Evolutionary conservation across 441 rosid species (phyloP).

Genomic region (Gossypium davidsonii): DNA sequence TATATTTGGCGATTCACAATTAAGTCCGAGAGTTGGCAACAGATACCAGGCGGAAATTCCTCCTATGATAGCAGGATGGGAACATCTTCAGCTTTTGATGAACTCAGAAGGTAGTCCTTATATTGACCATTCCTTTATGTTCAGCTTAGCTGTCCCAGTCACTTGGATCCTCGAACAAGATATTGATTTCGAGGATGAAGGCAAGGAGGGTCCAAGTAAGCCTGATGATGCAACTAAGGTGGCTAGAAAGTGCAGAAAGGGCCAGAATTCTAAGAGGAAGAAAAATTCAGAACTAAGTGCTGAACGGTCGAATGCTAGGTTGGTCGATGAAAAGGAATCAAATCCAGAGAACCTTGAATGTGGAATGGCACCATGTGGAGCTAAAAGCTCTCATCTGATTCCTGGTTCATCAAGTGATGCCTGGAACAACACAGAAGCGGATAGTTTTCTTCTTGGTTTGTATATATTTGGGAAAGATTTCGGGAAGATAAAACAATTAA

Average conservation of each 20-base stretch:
- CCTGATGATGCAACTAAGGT: slow-evolving; percentile 22
- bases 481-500: slow-evolving; percentile 41
- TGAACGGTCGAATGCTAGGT: slow-evolving; percentile 17
- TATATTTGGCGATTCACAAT: too few relatives aligned
- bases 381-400: slow-evolving; percentile 26
- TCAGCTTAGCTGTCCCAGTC: slow-evolving; percentile 43
- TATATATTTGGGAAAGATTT: slow-evolving; percentile 67
- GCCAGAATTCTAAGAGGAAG: slow-evolving; percentile 25
- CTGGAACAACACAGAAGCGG: slow-evolving; percentile 51
- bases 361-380: slow-evolving; percentile 8
- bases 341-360: slow-evolving; percentile 17
- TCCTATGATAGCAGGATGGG: background rate
- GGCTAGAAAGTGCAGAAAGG: slow-evolving; percentile 31
- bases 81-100: background rate
- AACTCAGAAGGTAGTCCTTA: slow-evolving; percentile 25
- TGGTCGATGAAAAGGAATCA: slow-evolving; percentile 18
- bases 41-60: background rate
- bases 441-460: slow-evolving; percentile 58
- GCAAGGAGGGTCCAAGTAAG: slow-evolving; percentile 16
- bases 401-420: slow-evolving; percentile 33
- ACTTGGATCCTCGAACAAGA: slow-evolving; percentile 29
- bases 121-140: slow-evolving; percentile 32
- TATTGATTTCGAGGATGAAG: slow-evolving; percentile 19
- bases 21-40: background rate
- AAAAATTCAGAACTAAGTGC: slow-evolving; percentile 20